phyloP scores from a whole-genome alignment of 345 rosid species.

The Eucalyptus sp. region DNA sequence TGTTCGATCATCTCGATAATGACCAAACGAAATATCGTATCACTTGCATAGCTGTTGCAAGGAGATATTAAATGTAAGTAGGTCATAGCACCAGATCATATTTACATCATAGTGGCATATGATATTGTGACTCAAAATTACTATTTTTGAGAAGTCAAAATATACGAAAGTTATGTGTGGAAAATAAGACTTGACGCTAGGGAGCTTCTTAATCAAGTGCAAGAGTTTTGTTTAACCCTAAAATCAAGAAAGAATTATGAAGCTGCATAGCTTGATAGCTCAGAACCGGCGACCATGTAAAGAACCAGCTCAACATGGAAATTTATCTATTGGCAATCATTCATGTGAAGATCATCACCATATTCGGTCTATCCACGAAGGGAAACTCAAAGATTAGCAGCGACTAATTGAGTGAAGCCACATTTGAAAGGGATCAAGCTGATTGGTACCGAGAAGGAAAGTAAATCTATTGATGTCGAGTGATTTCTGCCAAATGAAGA shows the following conservation, averaged over 20 bases:
- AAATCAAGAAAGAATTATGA: not conserved
- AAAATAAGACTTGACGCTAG: not conserved
- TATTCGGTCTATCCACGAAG: not conserved
- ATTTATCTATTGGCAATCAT: not conserved
- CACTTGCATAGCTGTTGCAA: not conserved
- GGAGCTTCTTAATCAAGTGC: not conserved
- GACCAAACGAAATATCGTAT: not conserved
- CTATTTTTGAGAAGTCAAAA: not conserved
- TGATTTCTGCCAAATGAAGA: not conserved
- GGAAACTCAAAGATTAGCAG: not conserved
- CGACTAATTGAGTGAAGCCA: not conserved
- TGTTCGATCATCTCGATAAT: not conserved
- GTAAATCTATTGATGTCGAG: not conserved
- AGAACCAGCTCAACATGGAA: not conserved
- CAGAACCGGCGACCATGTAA: not conserved
- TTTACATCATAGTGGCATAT: not conserved
- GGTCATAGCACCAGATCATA: not conserved
- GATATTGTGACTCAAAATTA: not conserved
- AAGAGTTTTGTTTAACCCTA: not conserved
- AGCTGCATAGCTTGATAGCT: not conserved
- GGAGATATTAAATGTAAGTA: not conserved
- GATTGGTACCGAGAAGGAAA: not conserved
- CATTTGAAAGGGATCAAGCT: not conserved
- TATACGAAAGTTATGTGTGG: rapidly evolving
- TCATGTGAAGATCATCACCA: not conserved